Base-by-base conservation (phyloP, 75 land plant species). In the Cryptomeria japonica region DNA sequence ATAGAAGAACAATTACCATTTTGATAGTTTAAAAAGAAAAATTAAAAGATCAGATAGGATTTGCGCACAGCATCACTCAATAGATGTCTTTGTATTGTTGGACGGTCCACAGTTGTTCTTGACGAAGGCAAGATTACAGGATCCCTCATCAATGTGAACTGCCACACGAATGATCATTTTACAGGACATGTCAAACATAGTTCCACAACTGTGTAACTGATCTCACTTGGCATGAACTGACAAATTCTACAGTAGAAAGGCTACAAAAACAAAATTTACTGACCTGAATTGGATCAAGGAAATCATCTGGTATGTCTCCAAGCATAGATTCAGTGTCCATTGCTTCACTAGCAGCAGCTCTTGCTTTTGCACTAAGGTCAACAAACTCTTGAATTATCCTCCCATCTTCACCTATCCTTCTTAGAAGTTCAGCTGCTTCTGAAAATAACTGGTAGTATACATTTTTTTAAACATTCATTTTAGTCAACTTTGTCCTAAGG, bases 221-320 rank as follows among this genome's bases (percentile, higher is more conserved):
- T 55, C 77, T 39, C 34, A 34, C 88, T 19, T 68, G 47, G 88
- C 42, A 28, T 38, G n/a, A 39, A 85, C 37, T 61, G 18, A 85
- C 2, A 3, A 42, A 34, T 22, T 85, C 42, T 12, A 10, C 8
- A 84, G n/a, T 32, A 58, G 58, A 85, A 80, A 82, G 82, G 49
- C 73, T 38, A 64, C 18, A 53, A 14, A 88, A 55, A 87, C 36
- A 87, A 85, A 79, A 25, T 15, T 42, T 28, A 88, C 78, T 37
- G 87, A 98, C 99, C 93, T 98, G 99, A 90, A 98, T 98, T 77
- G 99, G 99, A 86, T 98, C 99, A 42, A 98, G 92, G 87, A 97
- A 98, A 91, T 98, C 99, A 46, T 98, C 99, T 10, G 99, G 99
- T 75, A 98, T 97, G 10, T 98, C 99, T 78, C 99, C 99, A 87